These are phyloP conservation scores for Cryptococcus jaspeensis DNA, from an alignment of 1,284 basidiomycete genomes.

Conservation along the genomic window DNA sequence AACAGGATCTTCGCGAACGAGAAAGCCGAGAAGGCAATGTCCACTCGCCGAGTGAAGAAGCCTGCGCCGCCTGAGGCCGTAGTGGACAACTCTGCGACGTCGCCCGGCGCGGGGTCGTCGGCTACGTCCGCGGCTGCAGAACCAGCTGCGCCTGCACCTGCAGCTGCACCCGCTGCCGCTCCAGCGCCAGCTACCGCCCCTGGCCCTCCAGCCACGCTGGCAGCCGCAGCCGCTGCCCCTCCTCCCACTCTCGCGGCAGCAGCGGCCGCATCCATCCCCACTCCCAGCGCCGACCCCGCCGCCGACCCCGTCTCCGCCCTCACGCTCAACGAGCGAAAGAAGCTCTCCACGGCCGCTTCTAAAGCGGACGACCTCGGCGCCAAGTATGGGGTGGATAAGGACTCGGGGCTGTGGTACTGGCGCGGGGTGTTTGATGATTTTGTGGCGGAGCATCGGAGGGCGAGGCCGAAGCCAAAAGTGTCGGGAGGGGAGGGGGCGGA, in stretches of 20 bases:
- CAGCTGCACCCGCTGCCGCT: too few relatives aligned
- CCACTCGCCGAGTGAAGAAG: neutral
- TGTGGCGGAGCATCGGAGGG: neutral
- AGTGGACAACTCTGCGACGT: neutral
- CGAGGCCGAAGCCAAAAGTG: neutral
- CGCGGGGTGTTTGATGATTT: neutral
- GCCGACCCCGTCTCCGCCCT: neutral
- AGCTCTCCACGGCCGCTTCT: neutral
- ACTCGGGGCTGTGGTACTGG: conserved; percentile 1
- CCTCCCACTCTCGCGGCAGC: neutral
- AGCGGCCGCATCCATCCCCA: neutral
- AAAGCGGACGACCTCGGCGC: neutral
- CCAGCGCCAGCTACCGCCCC: too few relatives aligned
- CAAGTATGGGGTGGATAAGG: conserved; percentile 1
- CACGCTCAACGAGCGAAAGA: neutral
- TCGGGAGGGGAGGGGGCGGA: neutral
- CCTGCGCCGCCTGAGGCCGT: neutral
- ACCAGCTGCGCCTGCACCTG: too few relatives aligned
- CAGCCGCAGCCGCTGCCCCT: too few relatives aligned
- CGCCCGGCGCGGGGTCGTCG: neutral
- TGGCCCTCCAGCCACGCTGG: too few relatives aligned
- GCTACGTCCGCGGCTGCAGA: too few relatives aligned
- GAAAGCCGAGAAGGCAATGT: neutral
- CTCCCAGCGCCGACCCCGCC: neutral
- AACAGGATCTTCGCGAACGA: neutral